A percentile compares a stretch with the other conserved stretches of the same genome.
Evolutionary conservation across 257 asterid genomes (phyloP).

Genomic region (Fraxinus americana): DNA sequence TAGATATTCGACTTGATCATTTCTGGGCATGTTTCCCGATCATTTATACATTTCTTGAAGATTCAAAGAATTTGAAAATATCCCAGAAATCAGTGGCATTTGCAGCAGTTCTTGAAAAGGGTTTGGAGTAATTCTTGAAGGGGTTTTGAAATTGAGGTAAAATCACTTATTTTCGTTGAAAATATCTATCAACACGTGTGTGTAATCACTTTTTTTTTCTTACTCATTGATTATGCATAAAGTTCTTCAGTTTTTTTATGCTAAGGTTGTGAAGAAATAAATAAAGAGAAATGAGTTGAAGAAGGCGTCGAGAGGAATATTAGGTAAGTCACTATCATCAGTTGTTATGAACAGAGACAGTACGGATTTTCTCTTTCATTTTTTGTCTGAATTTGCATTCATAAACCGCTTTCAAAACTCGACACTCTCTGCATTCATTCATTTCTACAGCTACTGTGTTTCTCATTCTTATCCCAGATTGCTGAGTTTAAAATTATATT

Average conservation of each 20-base stretch:
- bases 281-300: slow-evolving; percentile 25
- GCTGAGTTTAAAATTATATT: too few relatives aligned
- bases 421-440: slow-evolving; percentile 55
- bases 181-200: slow-evolving; percentile 3
- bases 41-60: slow-evolving; percentile 1
- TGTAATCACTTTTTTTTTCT: neutral
- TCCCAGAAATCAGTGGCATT: slow-evolving; percentile 4
- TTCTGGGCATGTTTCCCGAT: neutral
- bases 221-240: neutral
- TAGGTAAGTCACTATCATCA: slow-evolving; percentile 57
- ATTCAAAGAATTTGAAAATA: slow-evolving; percentile 20
- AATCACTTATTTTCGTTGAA: neutral
- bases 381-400: slow-evolving; percentile 48
- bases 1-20: slow-evolving; percentile 15
- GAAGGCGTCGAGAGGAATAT: slow-evolving; percentile 24
- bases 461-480: neutral
- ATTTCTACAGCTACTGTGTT: slow-evolving; percentile 26
- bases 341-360: slow-evolving; percentile 28
- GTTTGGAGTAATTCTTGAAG: neutral
- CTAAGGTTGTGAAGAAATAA: slow-evolving; percentile 25
- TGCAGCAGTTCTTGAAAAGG: neutral
- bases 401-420: slow-evolving; percentile 54
- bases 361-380: slow-evolving; percentile 33
- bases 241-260: slow-evolving; percentile 1
- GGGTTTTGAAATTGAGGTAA: slow-evolving; percentile 26